Percentiles rank a stretch among this genome's conserved stretches.
phyloP scores from a whole-genome alignment of 106 monocot species.

The Vanilla planifolia region DNA sequence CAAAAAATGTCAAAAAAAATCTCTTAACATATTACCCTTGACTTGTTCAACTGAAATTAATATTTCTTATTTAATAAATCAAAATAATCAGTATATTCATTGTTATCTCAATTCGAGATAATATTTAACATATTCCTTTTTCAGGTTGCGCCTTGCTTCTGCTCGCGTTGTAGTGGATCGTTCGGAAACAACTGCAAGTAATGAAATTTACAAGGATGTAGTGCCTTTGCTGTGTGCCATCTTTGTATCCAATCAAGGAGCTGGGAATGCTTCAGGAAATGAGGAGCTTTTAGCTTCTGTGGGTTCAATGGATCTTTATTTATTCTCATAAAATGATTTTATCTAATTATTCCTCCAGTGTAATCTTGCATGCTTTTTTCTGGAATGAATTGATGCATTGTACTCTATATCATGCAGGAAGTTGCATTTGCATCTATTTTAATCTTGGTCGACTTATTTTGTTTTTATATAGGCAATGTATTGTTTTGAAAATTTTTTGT shows the following conservation, averaged over 20 bases:
- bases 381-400: too few relatives aligned
- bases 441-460: too few relatives aligned
- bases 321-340: background rate
- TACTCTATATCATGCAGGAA: too few relatives aligned
- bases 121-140: background rate
- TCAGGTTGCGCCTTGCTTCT: conserved; percentile 63
- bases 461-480: too few relatives aligned
- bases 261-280: conserved; percentile 36
- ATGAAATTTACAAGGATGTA: conserved; percentile 32
- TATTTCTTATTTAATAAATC: too few relatives aligned
- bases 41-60: too few relatives aligned
- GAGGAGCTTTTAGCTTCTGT: conserved; percentile 28
- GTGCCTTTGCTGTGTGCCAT: conserved; percentile 69
- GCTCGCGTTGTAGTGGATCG: conserved; percentile 31
- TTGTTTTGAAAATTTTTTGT: too few relatives aligned
- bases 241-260: conserved; percentile 59
- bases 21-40: too few relatives aligned
- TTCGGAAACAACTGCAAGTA: conserved; percentile 21
- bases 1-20: too few relatives aligned
- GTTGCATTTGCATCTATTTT: too few relatives aligned
- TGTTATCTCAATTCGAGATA: too few relatives aligned
- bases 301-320: conserved; percentile 19
- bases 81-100: too few relatives aligned
- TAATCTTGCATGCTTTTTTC: background rate
- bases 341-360: background rate